Evolutionary conservation across 2,329 filamentous ascomycete genomes (phyloP).

Genomic region (Verticillium zaregamsianum): DNA sequence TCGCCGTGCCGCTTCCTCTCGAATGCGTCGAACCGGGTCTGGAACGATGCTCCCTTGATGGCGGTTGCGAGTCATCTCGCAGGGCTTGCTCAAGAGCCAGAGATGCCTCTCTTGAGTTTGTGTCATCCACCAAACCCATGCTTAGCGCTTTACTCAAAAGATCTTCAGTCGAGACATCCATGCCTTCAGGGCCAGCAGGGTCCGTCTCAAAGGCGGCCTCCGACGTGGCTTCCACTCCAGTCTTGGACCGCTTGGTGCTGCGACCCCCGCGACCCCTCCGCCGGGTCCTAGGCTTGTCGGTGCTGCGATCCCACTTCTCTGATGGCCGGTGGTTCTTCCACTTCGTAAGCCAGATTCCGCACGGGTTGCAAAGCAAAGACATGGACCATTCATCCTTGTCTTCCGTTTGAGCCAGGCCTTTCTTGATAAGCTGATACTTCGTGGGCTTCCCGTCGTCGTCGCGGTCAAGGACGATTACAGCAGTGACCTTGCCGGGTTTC

Average conservation of each 20-base stretch:
- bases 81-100: background rate
- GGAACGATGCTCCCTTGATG: conserved; percentile 19
- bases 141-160: background rate
- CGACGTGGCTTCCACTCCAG: conserved; percentile 34
- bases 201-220: conserved; percentile 41
- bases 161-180: background rate
- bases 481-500: conserved; percentile 68
- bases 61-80: background rate
- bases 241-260: conserved; percentile 41
- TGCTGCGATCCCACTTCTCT: conserved; percentile 73
- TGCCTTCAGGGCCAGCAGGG: conserved; percentile 36
- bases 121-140: background rate
- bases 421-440: conserved; percentile 74
- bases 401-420: conserved; percentile 57
- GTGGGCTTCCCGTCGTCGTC: conserved; percentile 59
- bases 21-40: conserved; percentile 46
- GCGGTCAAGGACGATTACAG: conserved; percentile 63
- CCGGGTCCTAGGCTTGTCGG: conserved; percentile 39
- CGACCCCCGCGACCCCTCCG: background rate
- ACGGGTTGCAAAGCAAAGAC: conserved; percentile 84
- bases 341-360: conserved; percentile 91
- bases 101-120: conserved; percentile 1
- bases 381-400: conserved; percentile 66
- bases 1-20: conserved; percentile 49
- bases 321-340: conserved; percentile 79